These are phyloP conservation scores for Gaertneriomyces semiglobifer DNA, from an alignment of 192 early-diverging fungal genomes.

Conservation along the genomic window DNA sequence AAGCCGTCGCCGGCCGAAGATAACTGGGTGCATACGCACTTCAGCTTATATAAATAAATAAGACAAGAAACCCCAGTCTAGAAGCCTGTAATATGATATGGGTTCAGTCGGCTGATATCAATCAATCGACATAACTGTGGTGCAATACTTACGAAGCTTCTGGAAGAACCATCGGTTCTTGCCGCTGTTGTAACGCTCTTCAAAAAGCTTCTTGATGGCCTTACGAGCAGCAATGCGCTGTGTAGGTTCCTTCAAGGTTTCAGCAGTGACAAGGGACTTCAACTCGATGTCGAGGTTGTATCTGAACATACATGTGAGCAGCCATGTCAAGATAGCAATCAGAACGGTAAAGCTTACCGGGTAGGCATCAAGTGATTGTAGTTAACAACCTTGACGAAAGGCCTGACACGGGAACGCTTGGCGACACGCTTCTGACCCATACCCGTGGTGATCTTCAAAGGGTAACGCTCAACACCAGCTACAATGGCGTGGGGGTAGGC, in stretches of 20 bases:
- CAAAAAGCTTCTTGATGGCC: conserved; percentile 91
- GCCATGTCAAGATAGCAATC: too few relatives aligned
- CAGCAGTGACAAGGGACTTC: conserved; percentile 80
- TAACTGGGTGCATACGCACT: too few relatives aligned
- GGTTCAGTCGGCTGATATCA: too few relatives aligned
- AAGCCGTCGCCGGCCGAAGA: too few relatives aligned
- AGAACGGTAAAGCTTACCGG: conserved; percentile 53
- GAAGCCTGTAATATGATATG: too few relatives aligned
- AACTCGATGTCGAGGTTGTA: conserved; percentile 96
- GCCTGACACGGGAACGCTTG: conserved; percentile 96
- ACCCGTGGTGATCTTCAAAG: conserved; percentile 91
- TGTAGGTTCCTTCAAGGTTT: conserved; percentile 92
- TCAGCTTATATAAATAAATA: too few relatives aligned
- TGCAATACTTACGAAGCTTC: conserved; percentile 70
- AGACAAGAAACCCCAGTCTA: too few relatives aligned
- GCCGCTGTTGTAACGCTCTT: conserved; percentile 96
- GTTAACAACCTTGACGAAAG: conserved; percentile 98
- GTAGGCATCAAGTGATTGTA: conserved; percentile 99
- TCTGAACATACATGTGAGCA: conserved; percentile 28
- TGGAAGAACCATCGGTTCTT: conserved; percentile 99
- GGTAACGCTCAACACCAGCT: conserved; percentile 96
- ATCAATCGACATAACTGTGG: too few relatives aligned
- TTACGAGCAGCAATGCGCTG: conserved; percentile 88
- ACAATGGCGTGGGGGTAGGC: conserved; percentile 98
- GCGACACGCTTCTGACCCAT: conserved; percentile 96